Percentiles rank a stretch among this genome's conserved stretches.
These are phyloP conservation scores for Arthroderma sp. DNA, from an alignment of 2,329 filamentous ascomycete genomes.

Conservation along the genomic window DNA sequence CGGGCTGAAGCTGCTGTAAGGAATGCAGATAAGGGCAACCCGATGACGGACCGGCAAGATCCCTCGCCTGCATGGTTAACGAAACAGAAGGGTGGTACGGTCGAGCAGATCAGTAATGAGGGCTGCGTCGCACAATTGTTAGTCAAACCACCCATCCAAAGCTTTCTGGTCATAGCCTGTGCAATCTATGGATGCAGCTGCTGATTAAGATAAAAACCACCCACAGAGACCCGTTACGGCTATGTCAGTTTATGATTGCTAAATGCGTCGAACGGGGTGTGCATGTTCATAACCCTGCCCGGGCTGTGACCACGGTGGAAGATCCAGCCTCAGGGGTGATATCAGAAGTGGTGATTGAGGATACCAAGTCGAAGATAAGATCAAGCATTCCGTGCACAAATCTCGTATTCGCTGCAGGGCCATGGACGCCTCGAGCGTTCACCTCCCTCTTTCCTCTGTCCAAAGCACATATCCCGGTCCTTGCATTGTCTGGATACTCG, in stretches of 20 bases:
- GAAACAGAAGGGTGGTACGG: slow-evolving; percentile 40
- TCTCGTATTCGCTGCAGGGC: slow-evolving; percentile 55
- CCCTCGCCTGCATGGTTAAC: slow-evolving; percentile 47
- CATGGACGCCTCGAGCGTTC: slow-evolving; percentile 61
- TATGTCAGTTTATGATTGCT: slow-evolving; percentile 55
- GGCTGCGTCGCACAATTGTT: slow-evolving; percentile 54
- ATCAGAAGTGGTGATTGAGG: slow-evolving; percentile 41
- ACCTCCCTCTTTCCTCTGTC: slow-evolving; percentile 50
- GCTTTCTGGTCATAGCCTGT: background rate
- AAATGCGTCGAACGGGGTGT: slow-evolving; percentile 50
- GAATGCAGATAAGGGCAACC: slow-evolving; percentile 22
- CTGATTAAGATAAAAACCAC: background rate
- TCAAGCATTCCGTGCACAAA: slow-evolving; percentile 47
- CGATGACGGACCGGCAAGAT: slow-evolving; percentile 19
- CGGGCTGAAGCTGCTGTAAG: slow-evolving; percentile 43
- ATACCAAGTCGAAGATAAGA: slow-evolving; percentile 23
- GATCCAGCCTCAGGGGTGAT: slow-evolving; percentile 40
- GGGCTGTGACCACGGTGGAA: slow-evolving; percentile 41
- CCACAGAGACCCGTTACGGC: slow-evolving; percentile 49
- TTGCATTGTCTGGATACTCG: slow-evolving; percentile 58
- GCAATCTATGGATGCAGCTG: background rate
- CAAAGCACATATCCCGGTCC: slow-evolving; percentile 43
- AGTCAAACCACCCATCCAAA: slow-evolving; percentile 20
- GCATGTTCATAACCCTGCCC: slow-evolving; percentile 52
- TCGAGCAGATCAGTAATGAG: slow-evolving; percentile 51